These are phyloP conservation scores for Lachancea lanzarotensis DNA, from an alignment of 805 yeast species.

Conservation along the genomic window DNA sequence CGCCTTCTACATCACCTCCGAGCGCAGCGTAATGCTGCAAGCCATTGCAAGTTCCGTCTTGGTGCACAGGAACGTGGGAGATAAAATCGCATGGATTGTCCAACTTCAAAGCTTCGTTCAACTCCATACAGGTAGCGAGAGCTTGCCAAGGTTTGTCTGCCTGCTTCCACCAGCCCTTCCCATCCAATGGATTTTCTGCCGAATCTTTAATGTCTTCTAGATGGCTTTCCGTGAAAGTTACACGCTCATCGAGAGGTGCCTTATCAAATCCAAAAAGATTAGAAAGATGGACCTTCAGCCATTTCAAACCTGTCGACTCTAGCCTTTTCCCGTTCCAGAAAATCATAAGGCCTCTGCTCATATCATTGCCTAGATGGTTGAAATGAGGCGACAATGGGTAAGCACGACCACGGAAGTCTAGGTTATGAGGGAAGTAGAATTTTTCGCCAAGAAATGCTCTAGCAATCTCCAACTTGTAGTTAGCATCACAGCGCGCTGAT, in stretches of 20 bases:
- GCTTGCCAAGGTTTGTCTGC: conserved; percentile 87
- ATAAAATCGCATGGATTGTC: conserved; percentile 59
- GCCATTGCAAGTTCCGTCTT: conserved; percentile 85
- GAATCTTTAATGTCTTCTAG: conserved; percentile 48
- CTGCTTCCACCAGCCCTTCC: conserved; percentile 57
- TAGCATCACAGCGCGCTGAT: conserved; percentile 88
- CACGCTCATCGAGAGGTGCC: conserved; percentile 59
- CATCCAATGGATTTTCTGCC: conserved; percentile 55
- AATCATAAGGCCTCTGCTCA: conserved; percentile 61
- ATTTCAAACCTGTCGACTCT: conserved; percentile 57
- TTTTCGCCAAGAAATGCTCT: conserved; percentile 81
- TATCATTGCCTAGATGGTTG: conserved; percentile 74
- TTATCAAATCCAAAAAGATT: conserved; percentile 73
- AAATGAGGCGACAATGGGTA: conserved; percentile 77
- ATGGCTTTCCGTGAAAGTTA: conserved; percentile 50
- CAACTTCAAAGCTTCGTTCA: conserved; percentile 52
- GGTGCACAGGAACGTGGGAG: conserved; percentile 74
- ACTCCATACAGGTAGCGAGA: conserved; percentile 61
- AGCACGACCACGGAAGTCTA: conserved; percentile 81
- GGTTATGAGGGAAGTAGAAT: conserved; percentile 71
- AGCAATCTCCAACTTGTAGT: conserved; percentile 91
- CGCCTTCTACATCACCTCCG: conserved; percentile 82
- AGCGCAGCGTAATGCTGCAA: conserved; percentile 82
- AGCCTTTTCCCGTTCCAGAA: conserved; percentile 73
- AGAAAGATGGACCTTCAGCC: conserved; percentile 73